Conservation (phyloP, 176 grass and related monocot species). For the Rhynchospora pubera region DNA sequence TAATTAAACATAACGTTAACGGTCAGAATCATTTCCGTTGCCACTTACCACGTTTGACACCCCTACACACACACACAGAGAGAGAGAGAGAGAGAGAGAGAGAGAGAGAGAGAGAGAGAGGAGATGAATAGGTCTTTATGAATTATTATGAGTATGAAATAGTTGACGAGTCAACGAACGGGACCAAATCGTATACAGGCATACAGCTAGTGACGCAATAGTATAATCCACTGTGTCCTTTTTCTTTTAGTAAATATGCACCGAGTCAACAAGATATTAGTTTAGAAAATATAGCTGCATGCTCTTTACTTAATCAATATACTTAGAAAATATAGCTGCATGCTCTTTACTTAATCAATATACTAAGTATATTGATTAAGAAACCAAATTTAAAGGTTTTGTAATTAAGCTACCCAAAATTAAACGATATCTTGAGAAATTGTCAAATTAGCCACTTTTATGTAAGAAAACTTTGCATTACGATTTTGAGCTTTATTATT, state of each 20-base stretch:
- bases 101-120: not conserved
- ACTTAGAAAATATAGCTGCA: too few species aligned
- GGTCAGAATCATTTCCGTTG: too few species aligned
- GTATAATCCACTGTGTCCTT: not conserved
- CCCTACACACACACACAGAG: too few species aligned
- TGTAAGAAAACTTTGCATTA: too few species aligned
- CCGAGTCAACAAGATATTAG: not conserved
- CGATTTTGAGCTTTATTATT: too few species aligned
- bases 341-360: too few species aligned
- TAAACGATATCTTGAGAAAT: not conserved
- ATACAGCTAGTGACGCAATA: not conserved
- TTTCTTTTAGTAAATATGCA: not conserved
- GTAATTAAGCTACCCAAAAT: not conserved
- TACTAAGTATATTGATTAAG: not conserved
- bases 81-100: too few species aligned
- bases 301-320: not conserved
- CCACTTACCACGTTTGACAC: too few species aligned
- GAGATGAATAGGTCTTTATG: conserved; percentile 14
- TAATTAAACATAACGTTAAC: too few species aligned
- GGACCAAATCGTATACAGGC: conserved; percentile 2
- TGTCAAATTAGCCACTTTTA: too few species aligned
- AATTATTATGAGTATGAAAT: conserved; percentile 16
- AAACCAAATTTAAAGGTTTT: not conserved
- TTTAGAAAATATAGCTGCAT: not conserved
- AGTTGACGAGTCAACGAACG: conserved; percentile 28